Percentiles rank a stretch among this genome's conserved stretches.
Conservation (phyloP, 2,329 filamentous ascomycete species). For the Sphaerostilbella broomeana region DNA sequence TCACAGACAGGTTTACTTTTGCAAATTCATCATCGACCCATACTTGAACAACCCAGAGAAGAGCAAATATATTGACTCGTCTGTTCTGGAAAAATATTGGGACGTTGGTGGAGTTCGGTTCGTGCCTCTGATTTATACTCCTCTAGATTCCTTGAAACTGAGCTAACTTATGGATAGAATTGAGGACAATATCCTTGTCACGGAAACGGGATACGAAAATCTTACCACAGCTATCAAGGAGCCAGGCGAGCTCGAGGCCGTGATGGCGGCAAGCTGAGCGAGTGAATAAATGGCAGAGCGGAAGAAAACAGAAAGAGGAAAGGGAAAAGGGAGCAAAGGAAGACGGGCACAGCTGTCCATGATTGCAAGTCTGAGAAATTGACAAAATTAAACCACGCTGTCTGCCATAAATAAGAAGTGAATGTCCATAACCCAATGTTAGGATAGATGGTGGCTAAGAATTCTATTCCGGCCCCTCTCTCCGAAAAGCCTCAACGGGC, state of each 20-base stretch:
- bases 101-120: constrained; percentile 68
- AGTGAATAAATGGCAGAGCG: background rate
- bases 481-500: too few species aligned
- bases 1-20: constrained; percentile 70
- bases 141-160: too few species aligned
- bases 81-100: constrained; percentile 73
- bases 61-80: constrained; percentile 67
- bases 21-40: constrained; percentile 77
- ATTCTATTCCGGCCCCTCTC: too few species aligned
- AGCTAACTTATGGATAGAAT: constrained; percentile 32
- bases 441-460: background rate
- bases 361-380: too few species aligned
- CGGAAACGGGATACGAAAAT: constrained; percentile 62
- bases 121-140: constrained; percentile 24
- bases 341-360: too few species aligned
- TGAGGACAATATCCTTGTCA: constrained; percentile 69
- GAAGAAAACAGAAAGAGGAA: background rate
- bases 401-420: background rate
- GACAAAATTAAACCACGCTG: too few species aligned
- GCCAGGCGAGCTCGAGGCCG: constrained; percentile 50
- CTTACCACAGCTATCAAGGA: constrained; percentile 67
- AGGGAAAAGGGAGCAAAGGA: constrained; percentile 1
- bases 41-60: constrained; percentile 68
- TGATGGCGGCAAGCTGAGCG: constrained; percentile 18
- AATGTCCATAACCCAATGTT: background rate